Conservation (phyloP, 768 basidiomycete species). For the Termitomyces eurrhizus region DNA sequence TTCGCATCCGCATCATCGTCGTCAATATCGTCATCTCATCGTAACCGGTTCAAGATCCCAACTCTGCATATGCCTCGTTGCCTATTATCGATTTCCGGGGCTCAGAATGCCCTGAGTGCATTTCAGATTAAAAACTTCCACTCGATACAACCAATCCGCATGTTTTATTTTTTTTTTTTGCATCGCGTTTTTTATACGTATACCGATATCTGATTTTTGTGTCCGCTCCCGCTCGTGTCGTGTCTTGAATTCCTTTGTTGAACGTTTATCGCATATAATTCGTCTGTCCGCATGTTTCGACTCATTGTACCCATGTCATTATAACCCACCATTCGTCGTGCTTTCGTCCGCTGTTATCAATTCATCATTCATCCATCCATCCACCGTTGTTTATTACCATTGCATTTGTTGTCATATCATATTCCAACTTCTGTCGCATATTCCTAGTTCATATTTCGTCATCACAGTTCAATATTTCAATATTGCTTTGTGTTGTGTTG, state of each 20-base stretch:
- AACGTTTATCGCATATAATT: neutral
- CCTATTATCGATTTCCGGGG: neutral
- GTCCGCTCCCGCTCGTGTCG: neutral
- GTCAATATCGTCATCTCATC: neutral
- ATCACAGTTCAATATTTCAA: neutral
- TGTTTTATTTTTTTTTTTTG: neutral
- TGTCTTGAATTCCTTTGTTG: neutral
- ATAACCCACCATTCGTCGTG: neutral
- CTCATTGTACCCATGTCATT: neutral
- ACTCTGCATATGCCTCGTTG: neutral
- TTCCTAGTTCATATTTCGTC: neutral
- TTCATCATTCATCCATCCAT: neutral
- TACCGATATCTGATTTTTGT: neutral
- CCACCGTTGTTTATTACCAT: neutral
- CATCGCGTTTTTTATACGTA: neutral
- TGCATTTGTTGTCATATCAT: neutral
- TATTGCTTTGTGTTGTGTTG: neutral
- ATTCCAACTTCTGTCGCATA: neutral
- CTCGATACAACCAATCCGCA: neutral
- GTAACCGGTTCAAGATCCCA: neutral
- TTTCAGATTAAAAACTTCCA: neutral
- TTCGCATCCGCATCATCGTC: neutral
- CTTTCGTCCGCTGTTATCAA: neutral
- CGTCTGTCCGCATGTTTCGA: neutral
- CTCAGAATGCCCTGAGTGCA: neutral